Conservation (phyloP, 179 eudicot species). For the Corrigiola litoralis region DNA sequence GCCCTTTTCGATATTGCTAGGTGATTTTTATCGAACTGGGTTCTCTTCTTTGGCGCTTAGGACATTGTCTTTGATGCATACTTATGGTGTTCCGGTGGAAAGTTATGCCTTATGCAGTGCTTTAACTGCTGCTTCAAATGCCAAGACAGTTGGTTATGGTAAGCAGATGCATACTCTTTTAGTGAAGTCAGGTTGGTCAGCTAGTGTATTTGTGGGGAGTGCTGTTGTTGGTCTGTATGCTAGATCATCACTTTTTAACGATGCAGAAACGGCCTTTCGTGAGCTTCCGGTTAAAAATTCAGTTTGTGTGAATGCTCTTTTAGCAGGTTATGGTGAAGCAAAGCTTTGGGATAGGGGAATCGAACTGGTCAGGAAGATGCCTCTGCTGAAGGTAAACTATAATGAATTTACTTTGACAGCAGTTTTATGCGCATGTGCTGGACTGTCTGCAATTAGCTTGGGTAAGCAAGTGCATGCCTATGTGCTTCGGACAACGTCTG, state of each 20-base stretch:
- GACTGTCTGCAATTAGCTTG: conserved; percentile 42
- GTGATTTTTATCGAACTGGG: conserved; percentile 44
- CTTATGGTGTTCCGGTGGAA: conserved; percentile 37
- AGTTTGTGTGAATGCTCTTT: conserved; percentile 61
- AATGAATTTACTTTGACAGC: conserved; percentile 53
- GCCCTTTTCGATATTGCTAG: conserved; percentile 46
- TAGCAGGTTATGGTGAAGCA: conserved; percentile 54
- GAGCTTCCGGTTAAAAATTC: conserved; percentile 59
- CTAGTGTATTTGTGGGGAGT: conserved; percentile 72
- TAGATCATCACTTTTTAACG: conserved; percentile 32
- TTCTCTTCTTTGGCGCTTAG: conserved; percentile 32
- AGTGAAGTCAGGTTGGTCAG: conserved; percentile 53
- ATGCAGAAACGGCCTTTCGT: conserved; percentile 51
- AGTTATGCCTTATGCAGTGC: conserved; percentile 57
- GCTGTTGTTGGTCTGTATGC: conserved; percentile 60
- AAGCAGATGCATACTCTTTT: conserved; percentile 42
- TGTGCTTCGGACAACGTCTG: conserved; percentile 31
- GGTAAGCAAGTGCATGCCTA: conserved; percentile 58
- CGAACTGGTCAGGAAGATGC: conserved; percentile 44
- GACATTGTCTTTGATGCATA: conserved; percentile 53
- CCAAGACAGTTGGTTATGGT: conserved; percentile 35
- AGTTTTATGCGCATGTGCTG: conserved; percentile 46
- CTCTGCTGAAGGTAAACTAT: conserved; percentile 29
- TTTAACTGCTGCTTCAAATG: conserved; percentile 40
- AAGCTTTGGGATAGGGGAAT: conserved; percentile 58